Percentiles rank a stretch among this genome's conserved stretches.
Evolutionary conservation across 257 asterid genomes (phyloP).

Genomic region (Capsicum pubescens): DNA sequence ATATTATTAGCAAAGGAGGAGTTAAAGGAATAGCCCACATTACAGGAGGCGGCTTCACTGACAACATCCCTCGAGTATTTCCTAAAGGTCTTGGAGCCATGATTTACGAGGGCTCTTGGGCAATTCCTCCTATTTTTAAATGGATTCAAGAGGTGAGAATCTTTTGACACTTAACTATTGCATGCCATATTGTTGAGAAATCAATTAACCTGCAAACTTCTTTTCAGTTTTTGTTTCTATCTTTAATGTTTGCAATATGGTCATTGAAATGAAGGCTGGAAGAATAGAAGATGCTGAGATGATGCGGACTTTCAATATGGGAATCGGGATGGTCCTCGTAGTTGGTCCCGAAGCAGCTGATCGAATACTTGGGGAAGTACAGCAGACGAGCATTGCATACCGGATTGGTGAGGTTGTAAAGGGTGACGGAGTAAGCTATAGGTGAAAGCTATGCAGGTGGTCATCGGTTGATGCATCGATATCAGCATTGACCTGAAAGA

Average conservation of each 20-base stretch:
- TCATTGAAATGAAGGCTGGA: slow-evolving; percentile 60
- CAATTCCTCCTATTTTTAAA: slow-evolving; percentile 73
- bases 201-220: not conserved
- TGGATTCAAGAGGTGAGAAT: slow-evolving; percentile 89
- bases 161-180: not conserved
- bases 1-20: slow-evolving; percentile 80
- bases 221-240: not conserved
- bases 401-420: slow-evolving; percentile 70
- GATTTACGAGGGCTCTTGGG: slow-evolving; percentile 74
- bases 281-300: slow-evolving; percentile 67
- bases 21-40: slow-evolving; percentile 98
- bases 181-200: not conserved
- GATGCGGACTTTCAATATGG: slow-evolving; percentile 93
- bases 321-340: slow-evolving; percentile 93
- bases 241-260: not conserved
- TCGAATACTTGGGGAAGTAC: slow-evolving; percentile 50
- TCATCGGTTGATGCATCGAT: not conserved
- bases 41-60: slow-evolving; percentile 97
- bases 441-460: slow-evolving; percentile 24
- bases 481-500: not conserved
- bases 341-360: slow-evolving; percentile 69
- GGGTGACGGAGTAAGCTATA: slow-evolving; percentile 70
- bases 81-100: slow-evolving; percentile 89
- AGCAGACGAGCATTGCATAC: slow-evolving; percentile 33
- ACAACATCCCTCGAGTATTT: slow-evolving; percentile 90